Evolutionary conservation across 352 stramenopile species (phyloP), one percentile per base, ranked within the genome.

Genomic region (Phytophthora pluvialis): DNA sequence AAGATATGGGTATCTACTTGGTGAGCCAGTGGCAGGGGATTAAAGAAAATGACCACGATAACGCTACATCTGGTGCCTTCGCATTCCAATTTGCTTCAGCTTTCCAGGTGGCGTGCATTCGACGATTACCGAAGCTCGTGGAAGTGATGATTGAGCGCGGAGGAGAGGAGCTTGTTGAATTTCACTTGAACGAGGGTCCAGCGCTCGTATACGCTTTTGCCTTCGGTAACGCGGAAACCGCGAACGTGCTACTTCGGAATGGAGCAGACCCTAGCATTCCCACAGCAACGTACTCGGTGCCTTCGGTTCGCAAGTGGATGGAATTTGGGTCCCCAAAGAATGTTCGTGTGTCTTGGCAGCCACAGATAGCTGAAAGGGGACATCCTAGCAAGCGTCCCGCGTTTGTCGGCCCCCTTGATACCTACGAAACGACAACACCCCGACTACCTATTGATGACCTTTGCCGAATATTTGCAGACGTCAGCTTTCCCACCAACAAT

Each of bases 61-160:
- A 50, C 4, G 66, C 43, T 11, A 77, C 81, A 42, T 53, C 73
- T 0, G 77, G 61, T 42, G 69, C 75, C 5, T 91, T 91, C 64
- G 77, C 80, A 2, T 90, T 91, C 36, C 84, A 91, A 55, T 93
- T 91, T 47, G 80, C 81, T 5, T 59, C 75, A 42, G 78, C 72
- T 11, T 84, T 91, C 35, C 84, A 91, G 46, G 45, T 86, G 6
- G 81, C 81, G 31, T 91, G 81, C 32, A 90, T 93, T 47, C 81
- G 78, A 18, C 42, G 56, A 36, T 67, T 88, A 46, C 46, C 52
- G 0, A 56, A 53, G 11, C 54, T 93, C 3, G 63, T 89, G 26
- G 38, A 67, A 40, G 75, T 78, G 46, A 86, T 91, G 73, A 77
- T 90, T 29, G 54, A 60, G 6, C 75, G 79, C 39, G 82, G 84